Evolutionary conservation across 495 filamentous ascomycete species (phyloP).

Genomic region (Podospora anserina): DNA sequence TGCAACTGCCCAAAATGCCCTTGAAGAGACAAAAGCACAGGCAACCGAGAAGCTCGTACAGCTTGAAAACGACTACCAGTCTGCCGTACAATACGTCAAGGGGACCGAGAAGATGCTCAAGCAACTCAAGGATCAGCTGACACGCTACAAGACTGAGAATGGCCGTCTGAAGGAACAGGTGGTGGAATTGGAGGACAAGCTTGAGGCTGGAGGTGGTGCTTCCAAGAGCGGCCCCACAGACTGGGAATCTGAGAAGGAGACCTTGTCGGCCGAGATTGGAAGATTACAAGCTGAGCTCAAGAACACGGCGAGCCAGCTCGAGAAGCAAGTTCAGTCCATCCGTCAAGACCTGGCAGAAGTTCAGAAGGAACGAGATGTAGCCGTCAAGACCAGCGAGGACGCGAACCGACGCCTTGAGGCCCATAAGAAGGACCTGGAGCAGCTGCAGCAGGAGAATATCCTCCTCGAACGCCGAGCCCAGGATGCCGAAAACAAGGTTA

Average conservation of each 20-base stretch:
- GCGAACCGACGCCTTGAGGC: conserved; percentile 56
- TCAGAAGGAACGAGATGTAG: conserved; percentile 65
- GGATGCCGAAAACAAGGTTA: conserved; percentile 91
- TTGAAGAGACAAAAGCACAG: conserved; percentile 73
- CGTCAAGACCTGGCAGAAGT: conserved; percentile 62
- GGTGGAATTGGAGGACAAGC: conserved; percentile 54
- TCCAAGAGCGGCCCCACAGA: conserved; percentile 44
- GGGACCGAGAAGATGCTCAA: conserved; percentile 99
- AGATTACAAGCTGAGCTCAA: conserved; percentile 67
- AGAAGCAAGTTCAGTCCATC: conserved; percentile 65
- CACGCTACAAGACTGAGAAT: conserved; percentile 83
- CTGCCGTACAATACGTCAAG: conserved; percentile 99
- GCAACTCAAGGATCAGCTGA: conserved; percentile 94
- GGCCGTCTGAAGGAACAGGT: conserved; percentile 77
- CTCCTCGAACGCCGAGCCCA: conserved; percentile 75
- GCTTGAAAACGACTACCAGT: conserved; percentile 94
- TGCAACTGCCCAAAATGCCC: conserved; percentile 68
- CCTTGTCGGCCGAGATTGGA: conserved; percentile 69
- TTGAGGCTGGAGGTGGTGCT: conserved; percentile 37
- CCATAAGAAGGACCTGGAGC: conserved; percentile 67
- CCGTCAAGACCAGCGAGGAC: conserved; percentile 54
- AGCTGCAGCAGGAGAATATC: conserved; percentile 75
- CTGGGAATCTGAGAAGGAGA: conserved; percentile 77
- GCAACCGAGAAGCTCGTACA: conserved; percentile 89
- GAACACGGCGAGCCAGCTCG: conserved; percentile 61